Conservation (phyloP, 2,329 filamentous ascomycete genomes). For the Alternaria infectoria region DNA sequence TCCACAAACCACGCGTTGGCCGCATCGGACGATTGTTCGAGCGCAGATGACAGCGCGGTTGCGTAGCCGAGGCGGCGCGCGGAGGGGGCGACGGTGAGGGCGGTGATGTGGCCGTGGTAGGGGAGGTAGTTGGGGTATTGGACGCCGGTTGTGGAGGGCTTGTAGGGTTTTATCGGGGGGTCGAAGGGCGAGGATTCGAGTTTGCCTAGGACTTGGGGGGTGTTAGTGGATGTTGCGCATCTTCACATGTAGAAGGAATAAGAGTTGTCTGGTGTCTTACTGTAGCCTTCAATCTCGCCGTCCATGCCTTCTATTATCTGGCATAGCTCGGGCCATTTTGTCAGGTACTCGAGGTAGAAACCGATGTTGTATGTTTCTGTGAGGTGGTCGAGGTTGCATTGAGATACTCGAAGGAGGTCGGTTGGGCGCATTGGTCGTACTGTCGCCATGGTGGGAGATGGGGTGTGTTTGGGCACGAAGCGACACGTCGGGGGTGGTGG, state of each 20-base stretch:
- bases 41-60: constrained; percentile 77
- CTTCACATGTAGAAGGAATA: neutral
- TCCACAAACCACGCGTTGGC: constrained; percentile 95
- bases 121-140: constrained; percentile 77
- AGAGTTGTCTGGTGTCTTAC: constrained; percentile 55
- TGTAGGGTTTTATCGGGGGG: constrained; percentile 73
- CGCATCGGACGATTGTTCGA: constrained; percentile 82
- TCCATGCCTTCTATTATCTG: constrained; percentile 85
- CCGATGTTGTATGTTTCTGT: constrained; percentile 97
- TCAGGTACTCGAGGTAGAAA: constrained; percentile 96
- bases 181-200: constrained; percentile 81
- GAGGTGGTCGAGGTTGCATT: constrained; percentile 92
- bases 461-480: neutral
- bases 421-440: constrained; percentile 73
- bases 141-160: constrained; percentile 55
- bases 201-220: constrained; percentile 89
- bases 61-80: constrained; percentile 88
- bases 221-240: neutral
- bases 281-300: constrained; percentile 93
- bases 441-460: constrained; percentile 68
- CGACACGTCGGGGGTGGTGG: neutral
- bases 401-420: constrained; percentile 88
- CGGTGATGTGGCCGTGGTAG: constrained; percentile 99
- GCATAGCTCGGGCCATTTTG: constrained; percentile 94
- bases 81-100: constrained; percentile 86